A percentile compares a stretch with the other conserved stretches of the same genome.
phyloP scores from a whole-genome alignment of 768 basidiomycete genomes.

The Trametes maxima region DNA sequence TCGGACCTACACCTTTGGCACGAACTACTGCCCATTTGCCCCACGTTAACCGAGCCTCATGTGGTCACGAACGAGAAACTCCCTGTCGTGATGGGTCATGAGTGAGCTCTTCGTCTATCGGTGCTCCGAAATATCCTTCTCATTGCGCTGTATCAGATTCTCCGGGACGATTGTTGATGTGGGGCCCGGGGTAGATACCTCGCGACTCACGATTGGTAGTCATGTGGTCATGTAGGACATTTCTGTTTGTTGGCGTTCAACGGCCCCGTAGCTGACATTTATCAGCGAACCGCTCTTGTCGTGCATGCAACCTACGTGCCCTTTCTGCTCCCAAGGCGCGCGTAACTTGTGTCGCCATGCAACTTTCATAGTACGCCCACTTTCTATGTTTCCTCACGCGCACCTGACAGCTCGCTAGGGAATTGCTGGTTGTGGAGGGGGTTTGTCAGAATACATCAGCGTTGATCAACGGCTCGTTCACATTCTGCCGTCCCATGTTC shows the following conservation, averaged over 20 bases:
- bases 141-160: constrained; percentile 13
- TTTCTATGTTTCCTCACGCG: too few species aligned
- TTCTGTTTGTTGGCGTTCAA: not conserved
- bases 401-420: constrained; percentile 31
- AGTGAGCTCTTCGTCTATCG: constrained; percentile 31
- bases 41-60: constrained; percentile 39
- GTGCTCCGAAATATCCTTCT: not conserved
- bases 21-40: constrained; percentile 28
- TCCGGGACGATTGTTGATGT: constrained; percentile 27
- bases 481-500: constrained; percentile 40
- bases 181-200: constrained; percentile 21
- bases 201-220: constrained; percentile 15
- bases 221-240: constrained; percentile 26
- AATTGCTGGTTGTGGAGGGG: constrained; percentile 44
- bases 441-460: constrained; percentile 45
- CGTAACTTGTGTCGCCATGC: constrained; percentile 6
- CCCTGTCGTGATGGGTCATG: constrained; percentile 50
- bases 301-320: constrained; percentile 41
- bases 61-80: constrained; percentile 41
- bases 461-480: constrained; percentile 41
- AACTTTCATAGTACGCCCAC: constrained; percentile 41
- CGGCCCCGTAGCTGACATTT: not conserved
- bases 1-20: constrained; percentile 51
- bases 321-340: constrained; percentile 30
- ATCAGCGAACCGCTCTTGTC: constrained; percentile 47